Evolutionary conservation across 495 filamentous ascomycete genomes (phyloP).

Genomic region (Pseudotulostoma volvatum): DNA sequence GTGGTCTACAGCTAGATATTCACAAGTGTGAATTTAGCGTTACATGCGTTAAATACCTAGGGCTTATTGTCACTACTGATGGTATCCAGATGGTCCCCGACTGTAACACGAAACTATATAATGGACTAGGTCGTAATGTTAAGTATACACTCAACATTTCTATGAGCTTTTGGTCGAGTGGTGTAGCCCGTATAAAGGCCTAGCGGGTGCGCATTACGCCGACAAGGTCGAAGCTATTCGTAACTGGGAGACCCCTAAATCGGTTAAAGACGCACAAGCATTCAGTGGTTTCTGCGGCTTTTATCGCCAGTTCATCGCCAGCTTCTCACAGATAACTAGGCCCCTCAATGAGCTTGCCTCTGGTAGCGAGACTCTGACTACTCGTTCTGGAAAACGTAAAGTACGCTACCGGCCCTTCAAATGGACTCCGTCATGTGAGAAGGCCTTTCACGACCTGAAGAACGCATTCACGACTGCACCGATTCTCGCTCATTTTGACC

Average conservation of each 20-base stretch:
- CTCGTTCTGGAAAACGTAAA: background rate
- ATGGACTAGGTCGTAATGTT: too few relatives aligned
- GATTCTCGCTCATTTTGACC: background rate
- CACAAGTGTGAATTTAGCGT: conserved; percentile 9
- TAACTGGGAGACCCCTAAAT: conserved; percentile 2
- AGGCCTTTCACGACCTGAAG: conserved; percentile 7
- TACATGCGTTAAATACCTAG: conserved; percentile 4
- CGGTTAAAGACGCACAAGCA: conserved; percentile 4
- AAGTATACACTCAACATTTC: too few relatives aligned
- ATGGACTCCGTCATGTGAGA: conserved; percentile 1
- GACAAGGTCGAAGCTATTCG: conserved; percentile 6
- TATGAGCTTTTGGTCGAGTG: too few relatives aligned
- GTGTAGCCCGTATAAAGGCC: too few relatives aligned
- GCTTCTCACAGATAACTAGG: conserved; percentile 1
- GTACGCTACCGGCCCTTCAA: background rate
- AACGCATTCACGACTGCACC: background rate
- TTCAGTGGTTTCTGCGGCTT: conserved; percentile 7
- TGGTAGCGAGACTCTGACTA: conserved; percentile 2
- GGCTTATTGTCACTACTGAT: conserved; percentile 4
- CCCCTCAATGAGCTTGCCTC: conserved; percentile 2
- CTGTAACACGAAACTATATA: too few relatives aligned
- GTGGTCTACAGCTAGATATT: conserved; percentile 5
- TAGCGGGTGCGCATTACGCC: too few relatives aligned
- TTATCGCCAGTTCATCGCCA: conserved; percentile 5
- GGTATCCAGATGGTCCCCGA: conserved; percentile 4